These are phyloP conservation scores for Boletus sp. DNA, from an alignment of 768 basidiomycete species.

Conservation along the genomic window DNA sequence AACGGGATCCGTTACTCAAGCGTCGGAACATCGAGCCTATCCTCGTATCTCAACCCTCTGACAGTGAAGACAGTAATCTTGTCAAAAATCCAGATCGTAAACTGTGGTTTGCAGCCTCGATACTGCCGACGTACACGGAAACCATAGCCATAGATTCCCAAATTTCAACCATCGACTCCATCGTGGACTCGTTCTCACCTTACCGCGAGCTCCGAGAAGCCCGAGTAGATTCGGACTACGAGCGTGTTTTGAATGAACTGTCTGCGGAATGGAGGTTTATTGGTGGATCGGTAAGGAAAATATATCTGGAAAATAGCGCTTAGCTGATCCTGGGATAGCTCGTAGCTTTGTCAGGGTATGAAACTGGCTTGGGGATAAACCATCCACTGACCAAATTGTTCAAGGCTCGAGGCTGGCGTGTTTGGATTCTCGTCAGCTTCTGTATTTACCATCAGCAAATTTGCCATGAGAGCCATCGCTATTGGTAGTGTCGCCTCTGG, in stretches of 20 bases:
- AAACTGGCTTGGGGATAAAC: not conserved
- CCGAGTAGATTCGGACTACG: conserved; percentile 44
- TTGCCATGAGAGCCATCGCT: conserved; percentile 53
- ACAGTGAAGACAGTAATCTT: conserved; percentile 6
- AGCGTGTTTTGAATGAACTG: conserved; percentile 46
- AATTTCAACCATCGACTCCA: conserved; percentile 32
- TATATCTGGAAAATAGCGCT: not conserved
- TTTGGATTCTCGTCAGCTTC: conserved; percentile 60
- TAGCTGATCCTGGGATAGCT: conserved; percentile 38
- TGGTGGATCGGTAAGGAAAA: conserved; percentile 52
- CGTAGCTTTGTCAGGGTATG: conserved; percentile 58
- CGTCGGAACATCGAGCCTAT: conserved; percentile 5
- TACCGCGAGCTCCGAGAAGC: conserved; percentile 52
- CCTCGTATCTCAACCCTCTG: conserved; percentile 22
- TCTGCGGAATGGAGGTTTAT: conserved; percentile 64
- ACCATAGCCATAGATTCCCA: conserved; percentile 31
- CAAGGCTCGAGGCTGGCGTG: conserved; percentile 51
- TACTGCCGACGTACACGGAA: conserved; percentile 47
- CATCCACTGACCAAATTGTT: not conserved
- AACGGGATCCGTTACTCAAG: conserved; percentile 17
- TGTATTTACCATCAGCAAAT: conserved; percentile 46
- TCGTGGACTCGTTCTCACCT: conserved; percentile 51
- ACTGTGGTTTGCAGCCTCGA: conserved; percentile 36
- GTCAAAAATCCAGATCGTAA: conserved; percentile 4
- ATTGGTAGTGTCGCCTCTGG: conserved; percentile 60